Evolutionary conservation across 2,329 filamentous ascomycete species (phyloP).

Genomic region (Verticillium klebahnii): DNA sequence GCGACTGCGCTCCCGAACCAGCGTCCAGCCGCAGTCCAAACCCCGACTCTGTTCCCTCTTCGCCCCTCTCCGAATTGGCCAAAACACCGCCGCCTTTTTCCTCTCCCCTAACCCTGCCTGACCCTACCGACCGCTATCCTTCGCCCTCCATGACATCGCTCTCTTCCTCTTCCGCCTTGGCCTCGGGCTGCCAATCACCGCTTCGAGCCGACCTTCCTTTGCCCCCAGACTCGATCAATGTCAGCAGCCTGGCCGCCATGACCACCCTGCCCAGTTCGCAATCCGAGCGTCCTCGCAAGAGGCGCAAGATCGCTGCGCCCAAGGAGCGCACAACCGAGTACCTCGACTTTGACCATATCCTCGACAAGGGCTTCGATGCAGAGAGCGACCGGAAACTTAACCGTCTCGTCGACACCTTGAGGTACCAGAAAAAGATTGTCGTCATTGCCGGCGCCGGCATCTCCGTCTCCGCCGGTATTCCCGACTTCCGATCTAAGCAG

Average conservation of each 20-base stretch:
- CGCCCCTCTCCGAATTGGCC: conserved; percentile 50
- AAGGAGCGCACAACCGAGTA: conserved; percentile 73
- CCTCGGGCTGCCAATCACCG: conserved; percentile 48
- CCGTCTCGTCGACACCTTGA: conserved; percentile 67
- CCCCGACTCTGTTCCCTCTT: conserved; percentile 29
- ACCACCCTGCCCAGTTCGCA: conserved; percentile 56
- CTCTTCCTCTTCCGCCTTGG: conserved; percentile 23
- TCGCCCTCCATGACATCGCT: conserved; percentile 38
- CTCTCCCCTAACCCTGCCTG: conserved; percentile 30
- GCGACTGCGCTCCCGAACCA: background rate
- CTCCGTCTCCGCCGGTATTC: conserved; percentile 93
- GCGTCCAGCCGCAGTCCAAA: background rate
- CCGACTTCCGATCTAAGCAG: conserved; percentile 89
- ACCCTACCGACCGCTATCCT: conserved; percentile 42
- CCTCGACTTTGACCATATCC: conserved; percentile 60
- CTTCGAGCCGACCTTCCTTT: conserved; percentile 36
- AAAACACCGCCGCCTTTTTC: conserved; percentile 47
- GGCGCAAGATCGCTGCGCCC: conserved; percentile 59
- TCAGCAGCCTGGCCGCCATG: conserved; percentile 34
- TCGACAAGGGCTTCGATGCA: conserved; percentile 43
- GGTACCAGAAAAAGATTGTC: conserved; percentile 92
- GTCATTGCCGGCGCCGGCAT: conserved; percentile 96
- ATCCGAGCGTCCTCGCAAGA: conserved; percentile 63
- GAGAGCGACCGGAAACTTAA: conserved; percentile 53
- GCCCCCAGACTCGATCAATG: conserved; percentile 15